Base-by-base conservation (phyloP, 1,284 basidiomycete species). In the Macrocybe sp. region DNA sequence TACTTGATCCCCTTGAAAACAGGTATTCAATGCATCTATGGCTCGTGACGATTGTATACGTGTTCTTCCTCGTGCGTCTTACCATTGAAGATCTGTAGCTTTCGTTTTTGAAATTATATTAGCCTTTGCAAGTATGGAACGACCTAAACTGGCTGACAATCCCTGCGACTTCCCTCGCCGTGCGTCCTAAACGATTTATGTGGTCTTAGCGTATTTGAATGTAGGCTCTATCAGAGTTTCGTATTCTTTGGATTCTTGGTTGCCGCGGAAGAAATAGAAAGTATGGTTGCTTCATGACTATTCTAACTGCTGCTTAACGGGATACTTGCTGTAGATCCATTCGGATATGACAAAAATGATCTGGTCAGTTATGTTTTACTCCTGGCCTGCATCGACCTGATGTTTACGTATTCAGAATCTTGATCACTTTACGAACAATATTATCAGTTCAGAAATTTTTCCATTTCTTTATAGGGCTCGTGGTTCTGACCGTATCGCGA, bases 121-220 rank as follows among this genome's bases (percentile, higher is more conserved):
- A 83, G 76, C 87, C 87, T 1, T 83, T 85, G 66, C 86, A 89
- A 62, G 75, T 87, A 35, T 85, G 78, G 68, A 55, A 64, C 0
- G 62, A 74, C 0, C 66, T 90, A 46, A 65, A 68, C 34, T 89
- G 80, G 79, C 48, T 82, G 14, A 87, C 86, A 1, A 83, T 89
- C 46, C 85, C 85, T 0, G 75, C 69, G 7, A 83, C 78, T 7
- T 61, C 72, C 30, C 59, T 81, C 37, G 54, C 60, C 14, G 69
- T 69, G 50, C 52, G 65, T 48, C 30, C 7, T 16, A 8, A 32
- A 30, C 22, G 14, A 8, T 36, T 33, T 11, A 9, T 34, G 36
- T 41, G 14, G 11, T 44, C 30, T 36, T 46, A 46, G 44, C 55
- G 61, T 49, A 64, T 65, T 52, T 42, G 59, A 64, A 33, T 22